Evolutionary conservation across 139 green algal genomes (phyloP), one percentile per base, ranked within the genome.

Genomic region (Haematococcus lacustris): DNA sequence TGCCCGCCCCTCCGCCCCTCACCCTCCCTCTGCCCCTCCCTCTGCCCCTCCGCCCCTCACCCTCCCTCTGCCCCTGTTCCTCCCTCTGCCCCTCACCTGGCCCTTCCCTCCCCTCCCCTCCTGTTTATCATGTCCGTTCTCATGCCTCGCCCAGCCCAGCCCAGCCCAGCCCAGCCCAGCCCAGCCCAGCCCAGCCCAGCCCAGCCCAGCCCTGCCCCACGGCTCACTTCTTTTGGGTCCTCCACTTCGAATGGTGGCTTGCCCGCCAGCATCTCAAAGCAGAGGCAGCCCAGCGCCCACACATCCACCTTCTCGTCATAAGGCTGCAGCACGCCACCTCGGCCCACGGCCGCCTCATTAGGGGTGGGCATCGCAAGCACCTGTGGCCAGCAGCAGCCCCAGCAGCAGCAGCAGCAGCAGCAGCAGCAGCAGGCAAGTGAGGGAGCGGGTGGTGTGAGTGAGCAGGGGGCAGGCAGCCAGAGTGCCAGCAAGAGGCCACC

Each of bases 231-330:
- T 17, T 71, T 59, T 3, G 74, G 71, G 47, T 81, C 75, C 43
- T 82, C 73, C 32, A 82, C 76, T 66, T 85, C 81, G 39, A 84
- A 88, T 0, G 82, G 82, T 21, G 82, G 66, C n/a, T 51, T 47
- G 33, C 82, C 82, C 2, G 76, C 68, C 53, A 83, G 70, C 34
- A 88, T 73, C 74, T 88, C 82, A 66, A 80, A 85, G 6, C 78
- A 66, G 34, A 88, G 71, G 3, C 80, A 66, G n/a, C 82, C 82
- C 60, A 82, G 50, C 1, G 79, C 82, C 64, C 65, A 78, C 47
- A 78, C 41, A 51, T 80, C 78, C 25, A 86, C 72, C 64, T 83
- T 80, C 9, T 81, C 67, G 61, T 80, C 72, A 38, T 86, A 86
- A 9, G 73, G 61, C 43, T n/a, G 28, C 25, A 61, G 66, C 37